Evolutionary conservation across 2,329 filamentous ascomycete species (phyloP).

Genomic region (Boeremia lycopersici): DNA sequence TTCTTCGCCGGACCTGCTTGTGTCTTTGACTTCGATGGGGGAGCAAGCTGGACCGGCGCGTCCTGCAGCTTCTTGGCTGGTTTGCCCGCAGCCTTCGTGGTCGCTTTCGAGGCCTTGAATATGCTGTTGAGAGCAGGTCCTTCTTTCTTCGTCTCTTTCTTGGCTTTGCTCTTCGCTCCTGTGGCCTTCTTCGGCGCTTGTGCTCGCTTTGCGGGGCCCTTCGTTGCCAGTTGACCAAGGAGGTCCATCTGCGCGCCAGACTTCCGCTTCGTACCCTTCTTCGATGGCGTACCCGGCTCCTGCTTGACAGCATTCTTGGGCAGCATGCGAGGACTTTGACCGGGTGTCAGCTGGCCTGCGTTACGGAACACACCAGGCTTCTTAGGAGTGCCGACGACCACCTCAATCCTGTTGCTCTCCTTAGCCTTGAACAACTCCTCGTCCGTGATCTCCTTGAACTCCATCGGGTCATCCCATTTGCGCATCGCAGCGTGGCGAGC

Average conservation of each 20-base stretch:
- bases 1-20: slow-evolving; percentile 21
- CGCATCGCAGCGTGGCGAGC: slow-evolving; percentile 71
- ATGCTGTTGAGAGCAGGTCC: slow-evolving; percentile 32
- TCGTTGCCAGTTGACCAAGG: slow-evolving; percentile 30
- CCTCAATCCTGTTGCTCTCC: slow-evolving; percentile 39
- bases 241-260: slow-evolving; percentile 30
- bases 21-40: background rate
- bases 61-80: slow-evolving; percentile 13
- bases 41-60: background rate
- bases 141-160: slow-evolving; percentile 34
- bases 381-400: slow-evolving; percentile 43
- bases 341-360: slow-evolving; percentile 45
- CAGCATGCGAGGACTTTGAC: slow-evolving; percentile 42
- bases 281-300: slow-evolving; percentile 40
- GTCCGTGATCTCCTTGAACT: slow-evolving; percentile 43
- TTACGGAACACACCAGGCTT: slow-evolving; percentile 35
- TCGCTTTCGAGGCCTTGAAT: slow-evolving; percentile 39
- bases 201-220: slow-evolving; percentile 30
- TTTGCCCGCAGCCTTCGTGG: slow-evolving; percentile 24
- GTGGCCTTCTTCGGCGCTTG: slow-evolving; percentile 39
- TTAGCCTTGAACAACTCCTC: slow-evolving; percentile 41
- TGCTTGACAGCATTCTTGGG: slow-evolving; percentile 29
- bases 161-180: slow-evolving; percentile 32
- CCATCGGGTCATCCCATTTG: slow-evolving; percentile 60
- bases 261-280: slow-evolving; percentile 43